Evolutionary conservation across 495 filamentous ascomycete species (phyloP), one percentile per base, ranked within the genome.

Genomic region (Aspergillus bridgeri): DNA sequence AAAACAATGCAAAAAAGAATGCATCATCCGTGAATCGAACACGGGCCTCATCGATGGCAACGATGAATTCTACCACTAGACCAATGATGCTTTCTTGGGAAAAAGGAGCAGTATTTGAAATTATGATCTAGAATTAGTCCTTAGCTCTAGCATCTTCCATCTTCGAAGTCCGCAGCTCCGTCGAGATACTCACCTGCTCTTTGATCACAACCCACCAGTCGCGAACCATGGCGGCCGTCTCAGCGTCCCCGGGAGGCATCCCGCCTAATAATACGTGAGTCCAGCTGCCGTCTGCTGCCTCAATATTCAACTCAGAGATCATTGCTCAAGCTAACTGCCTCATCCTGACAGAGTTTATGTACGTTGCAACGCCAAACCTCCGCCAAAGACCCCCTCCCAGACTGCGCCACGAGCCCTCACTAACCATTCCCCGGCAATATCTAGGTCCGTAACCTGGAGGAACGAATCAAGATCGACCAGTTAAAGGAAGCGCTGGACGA

Each of bases 401-500:
- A 38, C 33, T 48, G 46, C 55, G 24, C 48, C 58, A 57, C 47
- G 57, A 54, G 58, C 48, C 47, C 51, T 42, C 51, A 56, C 65
- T 60, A 48, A 66, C 62, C 25, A 51, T 52, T 38, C 56, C 25
- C 51, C 56, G 22, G 45, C 22, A 19, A 29, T 46, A 33, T 33
- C 48, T 56, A 98, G 81, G 86, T 96, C 67, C 89, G 86, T 61
- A 96, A 97, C 71, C 85, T 98, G 58, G 89, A 96, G 74, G 95
- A 98, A 79, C 84, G 87, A 61, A 86, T 96, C 71, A 96, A 96
- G 67, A 78, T 89, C 53, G 86, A 89, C 19, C 68, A 85, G 42
- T 82, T 98, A 18, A 91, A 87, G 62, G 82, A 87, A 61, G 81
- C 90, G 0, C 80, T 98, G 21, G 66, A 67, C 5, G 84, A 88